Base-by-base conservation (phyloP, 192 early-diverging fungal genomes). In the Coemansia erecta region DNA sequence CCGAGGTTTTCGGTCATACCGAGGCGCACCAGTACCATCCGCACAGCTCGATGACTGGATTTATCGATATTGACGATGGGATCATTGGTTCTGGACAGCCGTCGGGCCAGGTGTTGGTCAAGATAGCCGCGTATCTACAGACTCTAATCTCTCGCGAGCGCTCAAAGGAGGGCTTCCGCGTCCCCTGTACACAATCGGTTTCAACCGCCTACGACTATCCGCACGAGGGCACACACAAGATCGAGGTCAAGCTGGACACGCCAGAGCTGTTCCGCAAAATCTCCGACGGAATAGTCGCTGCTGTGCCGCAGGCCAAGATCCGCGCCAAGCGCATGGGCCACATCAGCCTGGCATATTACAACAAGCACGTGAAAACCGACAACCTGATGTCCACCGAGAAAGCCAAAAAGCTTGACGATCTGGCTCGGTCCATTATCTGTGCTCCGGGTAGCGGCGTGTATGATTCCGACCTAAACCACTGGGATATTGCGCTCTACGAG, bases 11-110 rank as follows among this genome's bases (percentile, higher is more conserved):
- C 15, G 74, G 74, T 7, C 61, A 39, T 8, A 77, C 64, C 2
- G 74, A 77, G 51, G 74, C 74, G 0, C 68, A 70, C 58, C 60
- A 64, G 68, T 77, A 77, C 54, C 74, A 77, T 15, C 74, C 74
- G 28, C 74, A 77, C 10, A 64, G 63, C 64, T 77, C 74, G 18
- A 71, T 77, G 68, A 77, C 74, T 2, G 74, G 74, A n/a, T 77
- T 77, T 21, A 77, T 77, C 8, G 74, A 77, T 19, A 15, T 77
- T 7, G 56, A 45, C 48, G 59, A 54, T 12, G 24, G 31, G 8
- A 17, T 24, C 12, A 17, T 19, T 8, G 39, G 26, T 10, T 26
- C 19, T 8, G 45, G 43, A 10, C 42, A 46, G 39, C 15, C 26
- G 4, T 50, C 57, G 0, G 65, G 57, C 40, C 61, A 71, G n/a